Evolutionary conservation across 2,329 filamentous ascomycete genomes (phyloP).

Genomic region (Saccharata proteae): DNA sequence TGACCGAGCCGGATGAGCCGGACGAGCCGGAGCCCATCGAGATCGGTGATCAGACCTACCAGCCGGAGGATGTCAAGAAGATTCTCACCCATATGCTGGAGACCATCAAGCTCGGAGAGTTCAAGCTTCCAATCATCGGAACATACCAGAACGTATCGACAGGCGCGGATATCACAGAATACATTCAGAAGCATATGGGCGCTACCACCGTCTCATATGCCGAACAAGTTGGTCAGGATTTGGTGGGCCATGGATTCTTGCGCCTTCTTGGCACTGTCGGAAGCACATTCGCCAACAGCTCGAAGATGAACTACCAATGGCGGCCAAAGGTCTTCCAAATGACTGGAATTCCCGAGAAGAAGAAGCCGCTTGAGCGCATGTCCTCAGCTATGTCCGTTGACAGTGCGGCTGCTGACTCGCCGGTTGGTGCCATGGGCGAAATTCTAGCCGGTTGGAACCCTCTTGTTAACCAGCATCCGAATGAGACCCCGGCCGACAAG

Average conservation of each 20-base stretch:
- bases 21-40: constrained; percentile 80
- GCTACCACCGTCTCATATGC: constrained; percentile 79
- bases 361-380: constrained; percentile 57
- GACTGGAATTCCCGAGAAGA: constrained; percentile 81
- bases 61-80: constrained; percentile 79
- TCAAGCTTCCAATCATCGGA: constrained; percentile 89
- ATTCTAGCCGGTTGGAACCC: constrained; percentile 90
- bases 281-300: constrained; percentile 93
- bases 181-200: constrained; percentile 78
- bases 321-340: constrained; percentile 81
- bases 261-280: constrained; percentile 89
- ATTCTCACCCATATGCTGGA: constrained; percentile 77
- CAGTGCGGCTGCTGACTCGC: constrained; percentile 56
- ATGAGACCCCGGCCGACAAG: constrained; percentile 79
- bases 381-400: constrained; percentile 52
- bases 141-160: constrained; percentile 88
- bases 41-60: constrained; percentile 79
- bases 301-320: constrained; percentile 96
- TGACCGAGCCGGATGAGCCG: constrained; percentile 54
- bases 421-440: constrained; percentile 73
- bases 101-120: constrained; percentile 75
- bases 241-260: constrained; percentile 75
- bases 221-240: constrained; percentile 87
- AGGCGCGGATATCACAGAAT: constrained; percentile 90
- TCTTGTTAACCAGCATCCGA: constrained; percentile 78